Evolutionary conservation across 2,329 filamentous ascomycete species (phyloP).

Genomic region (Penicillium rolfsii): DNA sequence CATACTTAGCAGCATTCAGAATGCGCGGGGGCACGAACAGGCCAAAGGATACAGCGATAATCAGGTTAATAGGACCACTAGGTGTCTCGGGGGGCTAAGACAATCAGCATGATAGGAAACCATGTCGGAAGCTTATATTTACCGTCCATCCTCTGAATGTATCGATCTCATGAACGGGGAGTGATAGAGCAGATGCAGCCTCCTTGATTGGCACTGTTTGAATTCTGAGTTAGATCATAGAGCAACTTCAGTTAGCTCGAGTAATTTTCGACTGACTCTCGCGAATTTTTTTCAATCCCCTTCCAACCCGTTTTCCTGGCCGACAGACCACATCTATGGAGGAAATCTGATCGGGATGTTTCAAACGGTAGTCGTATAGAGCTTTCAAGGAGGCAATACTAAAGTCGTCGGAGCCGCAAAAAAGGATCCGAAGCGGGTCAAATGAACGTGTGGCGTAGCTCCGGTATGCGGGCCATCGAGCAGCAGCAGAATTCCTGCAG

Average conservation of each 20-base stretch:
- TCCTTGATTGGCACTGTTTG: conserved; percentile 71
- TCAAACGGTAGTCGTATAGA: conserved; percentile 63
- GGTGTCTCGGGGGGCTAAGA: conserved; percentile 57
- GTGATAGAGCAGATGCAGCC: conserved; percentile 63
- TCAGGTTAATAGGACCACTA: conserved; percentile 65
- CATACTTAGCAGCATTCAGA: conserved; percentile 71
- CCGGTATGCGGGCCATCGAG: conserved; percentile 22
- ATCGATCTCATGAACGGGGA: conserved; percentile 74
- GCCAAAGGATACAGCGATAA: conserved; percentile 93
- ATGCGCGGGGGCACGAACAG: conserved; percentile 81
- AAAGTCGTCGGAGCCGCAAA: conserved; percentile 92
- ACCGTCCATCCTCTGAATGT: conserved; percentile 83
- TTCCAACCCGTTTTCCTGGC: conserved; percentile 75
- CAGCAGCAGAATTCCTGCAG: conserved; percentile 23
- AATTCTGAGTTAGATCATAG: conserved; percentile 13
- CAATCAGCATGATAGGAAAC: conserved; percentile 18
- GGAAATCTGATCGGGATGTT: conserved; percentile 60
- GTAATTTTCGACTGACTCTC: conserved; percentile 56
- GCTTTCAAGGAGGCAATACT: conserved; percentile 77
- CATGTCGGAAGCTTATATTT: conserved; percentile 32
- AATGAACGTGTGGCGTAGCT: conserved; percentile 38
- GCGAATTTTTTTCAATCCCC: conserved; percentile 69
- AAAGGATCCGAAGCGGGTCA: conserved; percentile 77
- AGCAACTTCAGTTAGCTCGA: not conserved
- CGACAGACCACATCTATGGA: conserved; percentile 86